A percentile compares a stretch with the other conserved stretches of the same genome.
phyloP scores from a whole-genome alignment of 768 basidiomycete genomes.

The Macrolepiota albuminosa region DNA sequence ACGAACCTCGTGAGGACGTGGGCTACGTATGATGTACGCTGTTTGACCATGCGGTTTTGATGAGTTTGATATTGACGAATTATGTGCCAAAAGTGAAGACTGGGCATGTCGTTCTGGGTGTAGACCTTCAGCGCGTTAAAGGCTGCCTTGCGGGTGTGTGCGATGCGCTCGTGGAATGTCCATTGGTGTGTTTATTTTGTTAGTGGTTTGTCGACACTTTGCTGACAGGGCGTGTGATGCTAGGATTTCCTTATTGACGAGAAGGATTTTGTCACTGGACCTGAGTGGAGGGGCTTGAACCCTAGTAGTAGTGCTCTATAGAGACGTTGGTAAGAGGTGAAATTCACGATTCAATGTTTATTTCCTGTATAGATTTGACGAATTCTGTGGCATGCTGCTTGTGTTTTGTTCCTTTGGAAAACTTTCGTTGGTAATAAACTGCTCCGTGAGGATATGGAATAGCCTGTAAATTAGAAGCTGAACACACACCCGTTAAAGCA shows the following conservation, averaged over 20 bases:
- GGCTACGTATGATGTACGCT: constrained; percentile 69
- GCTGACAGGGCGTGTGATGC: constrained; percentile 2
- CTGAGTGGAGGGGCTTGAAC: constrained; percentile 71
- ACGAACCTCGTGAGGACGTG: constrained; percentile 78
- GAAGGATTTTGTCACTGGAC: constrained; percentile 61
- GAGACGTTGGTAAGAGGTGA: background rate
- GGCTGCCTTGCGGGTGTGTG: constrained; percentile 64
- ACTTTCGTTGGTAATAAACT: too few species aligned
- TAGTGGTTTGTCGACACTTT: background rate
- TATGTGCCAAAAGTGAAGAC: constrained; percentile 74
- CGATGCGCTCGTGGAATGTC: constrained; percentile 71
- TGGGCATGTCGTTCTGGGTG: constrained; percentile 73
- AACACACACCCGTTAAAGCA: too few species aligned
- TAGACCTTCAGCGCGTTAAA: constrained; percentile 71
- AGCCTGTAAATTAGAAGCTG: too few species aligned
- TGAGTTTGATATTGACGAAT: constrained; percentile 14
- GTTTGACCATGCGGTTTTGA: background rate
- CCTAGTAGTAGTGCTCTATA: constrained; percentile 30
- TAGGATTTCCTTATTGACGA: constrained; percentile 87
- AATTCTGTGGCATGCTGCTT: too few species aligned
- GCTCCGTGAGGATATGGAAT: too few species aligned
- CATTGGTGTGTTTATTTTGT: constrained; percentile 48
- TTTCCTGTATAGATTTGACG: too few species aligned
- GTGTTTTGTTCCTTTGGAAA: too few species aligned
- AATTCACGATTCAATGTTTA: too few species aligned